phyloP scores from a whole-genome alignment of 2,329 filamentous ascomycete genomes.

The Beauveria australis region DNA sequence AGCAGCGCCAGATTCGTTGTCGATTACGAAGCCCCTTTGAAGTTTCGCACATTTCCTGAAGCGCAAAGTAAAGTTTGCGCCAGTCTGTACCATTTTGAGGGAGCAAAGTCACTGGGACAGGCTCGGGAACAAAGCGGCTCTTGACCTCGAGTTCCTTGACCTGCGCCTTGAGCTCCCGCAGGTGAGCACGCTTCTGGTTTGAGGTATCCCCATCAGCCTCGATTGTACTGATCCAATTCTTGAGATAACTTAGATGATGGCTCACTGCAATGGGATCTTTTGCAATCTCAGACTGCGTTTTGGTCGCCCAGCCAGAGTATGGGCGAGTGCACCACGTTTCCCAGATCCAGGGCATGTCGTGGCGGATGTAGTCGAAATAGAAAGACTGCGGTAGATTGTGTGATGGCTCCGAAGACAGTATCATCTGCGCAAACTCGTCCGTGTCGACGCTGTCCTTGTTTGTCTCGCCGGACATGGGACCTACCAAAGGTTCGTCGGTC shows the following conservation, averaged over 20 bases:
- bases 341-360: constrained; percentile 14
- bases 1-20: constrained; percentile 12
- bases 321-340: constrained; percentile 13
- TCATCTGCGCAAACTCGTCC: not conserved
- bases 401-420: not conserved
- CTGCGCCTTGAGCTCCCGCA: constrained; percentile 1
- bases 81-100: constrained; percentile 11
- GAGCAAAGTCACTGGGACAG: not conserved
- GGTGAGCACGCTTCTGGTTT: not conserved
- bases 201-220: not conserved
- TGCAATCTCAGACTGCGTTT: not conserved
- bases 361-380: constrained; percentile 2
- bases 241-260: not conserved
- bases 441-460: not conserved
- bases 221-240: not conserved
- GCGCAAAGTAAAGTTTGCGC: constrained; percentile 12
- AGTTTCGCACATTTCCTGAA: not conserved
- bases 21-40: constrained; percentile 12
- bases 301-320: constrained; percentile 9
- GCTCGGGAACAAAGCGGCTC: not conserved
- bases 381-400: not conserved
- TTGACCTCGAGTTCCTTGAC: not conserved
- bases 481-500: not conserved
- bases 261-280: not conserved
- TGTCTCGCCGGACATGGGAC: not conserved